These are phyloP conservation scores for Geranomyces michiganensis DNA, from an alignment of 192 early-diverging fungal genomes.

Conservation along the genomic window DNA sequence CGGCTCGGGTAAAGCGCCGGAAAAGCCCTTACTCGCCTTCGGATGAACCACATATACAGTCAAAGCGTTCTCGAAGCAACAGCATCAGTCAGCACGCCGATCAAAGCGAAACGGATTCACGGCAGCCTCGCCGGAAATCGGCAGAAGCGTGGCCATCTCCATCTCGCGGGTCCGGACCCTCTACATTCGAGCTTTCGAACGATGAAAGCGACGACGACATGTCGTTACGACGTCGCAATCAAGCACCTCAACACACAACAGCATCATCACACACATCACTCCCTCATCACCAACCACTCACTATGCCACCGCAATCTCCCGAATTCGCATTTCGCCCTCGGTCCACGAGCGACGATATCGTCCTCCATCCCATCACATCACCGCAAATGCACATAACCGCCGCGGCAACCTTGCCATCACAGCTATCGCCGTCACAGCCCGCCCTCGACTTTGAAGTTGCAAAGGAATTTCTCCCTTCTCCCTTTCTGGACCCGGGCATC, in stretches of 20 bases:
- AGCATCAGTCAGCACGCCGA: slow-evolving; percentile 12
- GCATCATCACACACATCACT: slow-evolving; percentile 5
- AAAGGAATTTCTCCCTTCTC: slow-evolving; percentile 1
- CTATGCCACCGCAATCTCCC: not conserved
- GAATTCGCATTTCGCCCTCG: slow-evolving; percentile 3
- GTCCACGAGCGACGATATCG: slow-evolving; percentile 9
- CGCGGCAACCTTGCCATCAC: slow-evolving; percentile 6
- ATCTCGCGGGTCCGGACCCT: no score
- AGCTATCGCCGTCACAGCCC: slow-evolving; percentile 12
- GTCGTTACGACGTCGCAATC: not conserved
- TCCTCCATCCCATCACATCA: slow-evolving; percentile 19
- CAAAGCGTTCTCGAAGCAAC: slow-evolving; percentile 9
- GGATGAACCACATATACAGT: not conserved
- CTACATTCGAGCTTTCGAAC: no score
- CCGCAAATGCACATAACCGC: slow-evolving; percentile 3
- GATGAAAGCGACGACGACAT: no score
- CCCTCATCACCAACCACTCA: not conserved
- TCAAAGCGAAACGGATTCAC: not conserved
- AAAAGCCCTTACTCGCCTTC: slow-evolving; percentile 12
- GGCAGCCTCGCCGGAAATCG: no score
- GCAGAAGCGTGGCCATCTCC: no score
- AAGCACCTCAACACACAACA: not conserved
- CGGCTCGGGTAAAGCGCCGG: slow-evolving; percentile 15
- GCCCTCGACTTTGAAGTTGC: slow-evolving; percentile 8
- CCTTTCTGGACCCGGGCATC: not conserved